Percentiles rank a stretch among this genome's conserved stretches.
These are phyloP conservation scores for Aspergillus quadricinctus DNA, from an alignment of 2,329 filamentous ascomycete genomes.

Conservation along the genomic window DNA sequence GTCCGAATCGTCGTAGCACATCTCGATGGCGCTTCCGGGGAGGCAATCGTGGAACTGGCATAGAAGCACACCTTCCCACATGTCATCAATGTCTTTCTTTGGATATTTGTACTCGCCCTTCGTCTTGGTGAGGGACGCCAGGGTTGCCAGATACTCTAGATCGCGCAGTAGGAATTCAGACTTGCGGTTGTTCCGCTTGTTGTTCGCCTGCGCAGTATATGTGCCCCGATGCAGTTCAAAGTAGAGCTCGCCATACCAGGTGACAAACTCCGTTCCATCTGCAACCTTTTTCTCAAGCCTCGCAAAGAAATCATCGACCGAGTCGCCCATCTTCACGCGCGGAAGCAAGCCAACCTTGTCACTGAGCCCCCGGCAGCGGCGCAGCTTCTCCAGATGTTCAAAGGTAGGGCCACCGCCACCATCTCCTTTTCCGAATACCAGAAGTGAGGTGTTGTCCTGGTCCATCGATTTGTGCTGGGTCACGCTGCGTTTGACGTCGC, in stretches of 20 bases:
- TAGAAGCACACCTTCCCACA: constrained; percentile 89
- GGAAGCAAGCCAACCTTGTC: constrained; percentile 81
- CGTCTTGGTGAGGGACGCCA: constrained; percentile 67
- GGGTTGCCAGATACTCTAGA: constrained; percentile 79
- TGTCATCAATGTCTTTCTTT: constrained; percentile 85
- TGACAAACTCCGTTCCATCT: constrained; percentile 67
- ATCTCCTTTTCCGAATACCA: constrained; percentile 95
- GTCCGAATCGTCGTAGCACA: constrained; percentile 96
- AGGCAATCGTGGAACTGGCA: constrained; percentile 98
- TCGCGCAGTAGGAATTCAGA: constrained; percentile 81
- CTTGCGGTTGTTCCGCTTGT: constrained; percentile 89
- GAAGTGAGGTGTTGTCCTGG: constrained; percentile 80
- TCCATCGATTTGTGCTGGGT: constrained; percentile 94
- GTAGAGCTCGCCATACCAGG: constrained; percentile 97
- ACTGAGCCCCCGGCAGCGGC: constrained; percentile 84
- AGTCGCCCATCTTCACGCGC: constrained; percentile 80
- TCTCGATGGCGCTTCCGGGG: constrained; percentile 90
- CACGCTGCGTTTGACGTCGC: constrained; percentile 85
- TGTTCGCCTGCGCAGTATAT: constrained; percentile 96
- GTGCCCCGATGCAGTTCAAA: constrained; percentile 96
- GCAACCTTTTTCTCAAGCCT: constrained; percentile 72
- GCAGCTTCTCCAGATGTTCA: constrained; percentile 89
- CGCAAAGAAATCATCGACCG: constrained; percentile 92
- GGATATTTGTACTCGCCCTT: constrained; percentile 74
- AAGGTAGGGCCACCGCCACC: constrained; percentile 93